phyloP scores from a whole-genome alignment of 768 basidiomycete species.

The Kwoniella newhampshirensis region DNA sequence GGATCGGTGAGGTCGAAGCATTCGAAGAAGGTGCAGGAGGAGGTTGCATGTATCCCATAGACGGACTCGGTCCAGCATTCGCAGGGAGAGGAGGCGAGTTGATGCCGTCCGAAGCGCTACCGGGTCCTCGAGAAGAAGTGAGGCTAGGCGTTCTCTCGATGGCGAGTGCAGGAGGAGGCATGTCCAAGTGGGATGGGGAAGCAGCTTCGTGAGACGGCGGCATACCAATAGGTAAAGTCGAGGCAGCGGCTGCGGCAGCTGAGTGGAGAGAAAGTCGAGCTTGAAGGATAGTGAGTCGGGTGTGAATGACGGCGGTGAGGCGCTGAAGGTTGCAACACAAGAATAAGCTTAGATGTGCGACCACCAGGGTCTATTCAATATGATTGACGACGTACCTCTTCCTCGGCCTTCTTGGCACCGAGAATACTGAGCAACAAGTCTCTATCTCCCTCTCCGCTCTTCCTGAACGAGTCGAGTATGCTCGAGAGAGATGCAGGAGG shows the following conservation, averaged over 20 bases:
- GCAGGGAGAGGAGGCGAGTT: slow-evolving; percentile 11
- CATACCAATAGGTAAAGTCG: neutral
- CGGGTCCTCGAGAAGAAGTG: slow-evolving; percentile 18
- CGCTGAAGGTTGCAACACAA: slow-evolving; percentile 23
- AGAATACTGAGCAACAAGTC: slow-evolving; percentile 88
- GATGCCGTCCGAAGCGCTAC: slow-evolving; percentile 12
- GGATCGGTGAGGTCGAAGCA: neutral
- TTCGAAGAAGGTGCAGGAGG: neutral
- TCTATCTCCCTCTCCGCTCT: slow-evolving; percentile 85
- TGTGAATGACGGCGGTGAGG: slow-evolving; percentile 49
- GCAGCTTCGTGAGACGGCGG: neutral
- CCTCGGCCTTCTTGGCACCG: slow-evolving; percentile 88
- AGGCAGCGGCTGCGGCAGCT: slow-evolving; percentile 30
- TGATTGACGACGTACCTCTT: slow-evolving; percentile 68
- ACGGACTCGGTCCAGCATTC: neutral
- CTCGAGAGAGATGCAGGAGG: slow-evolving; percentile 80
- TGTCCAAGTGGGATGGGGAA: no score
- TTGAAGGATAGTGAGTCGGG: slow-evolving; percentile 50
- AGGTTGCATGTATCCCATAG: slow-evolving; percentile 11
- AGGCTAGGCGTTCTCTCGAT: slow-evolving; percentile 16
- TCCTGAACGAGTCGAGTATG: slow-evolving; percentile 78
- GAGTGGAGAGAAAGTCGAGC: slow-evolving; percentile 43
- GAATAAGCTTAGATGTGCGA: slow-evolving; percentile 1
- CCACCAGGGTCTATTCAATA: neutral
- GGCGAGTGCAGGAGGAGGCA: neutral